These are phyloP conservation scores for Stachybotrys echinatus DNA, from an alignment of 2,329 filamentous ascomycete species.

Conservation along the genomic window DNA sequence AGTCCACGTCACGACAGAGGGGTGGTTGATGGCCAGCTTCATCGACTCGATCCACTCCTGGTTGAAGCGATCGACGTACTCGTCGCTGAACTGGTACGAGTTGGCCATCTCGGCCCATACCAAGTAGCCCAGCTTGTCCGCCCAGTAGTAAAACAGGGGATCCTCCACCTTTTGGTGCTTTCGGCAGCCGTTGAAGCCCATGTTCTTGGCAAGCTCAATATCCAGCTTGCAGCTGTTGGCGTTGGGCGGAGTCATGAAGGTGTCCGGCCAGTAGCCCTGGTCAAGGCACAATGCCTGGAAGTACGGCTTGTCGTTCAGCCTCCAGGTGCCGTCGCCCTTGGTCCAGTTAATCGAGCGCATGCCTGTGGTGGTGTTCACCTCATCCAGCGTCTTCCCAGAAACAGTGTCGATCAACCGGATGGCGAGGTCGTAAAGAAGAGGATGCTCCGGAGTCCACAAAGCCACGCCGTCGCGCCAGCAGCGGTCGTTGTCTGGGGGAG, in stretches of 20 bases:
- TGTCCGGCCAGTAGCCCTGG: constrained; percentile 59
- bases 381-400: constrained; percentile 39
- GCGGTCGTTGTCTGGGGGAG: constrained; percentile 28
- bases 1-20: constrained; percentile 61
- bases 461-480: constrained; percentile 52
- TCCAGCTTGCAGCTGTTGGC: constrained; percentile 40
- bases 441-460: constrained; percentile 56
- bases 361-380: constrained; percentile 54
- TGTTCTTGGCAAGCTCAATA: constrained; percentile 50
- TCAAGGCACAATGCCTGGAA: constrained; percentile 58
- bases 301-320: constrained; percentile 51
- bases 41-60: constrained; percentile 61
- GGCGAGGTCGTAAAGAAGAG: constrained; percentile 49
- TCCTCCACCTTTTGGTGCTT: constrained; percentile 64
- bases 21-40: constrained; percentile 60
- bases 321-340: constrained; percentile 51
- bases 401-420: constrained; percentile 44
- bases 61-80: constrained; percentile 56
- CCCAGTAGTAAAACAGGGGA: constrained; percentile 56
- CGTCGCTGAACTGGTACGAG: constrained; percentile 55
- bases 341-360: constrained; percentile 58
- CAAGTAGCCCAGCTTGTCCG: constrained; percentile 54
- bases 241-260: constrained; percentile 53
- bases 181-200: constrained; percentile 61
- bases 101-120: constrained; percentile 64